Evolutionary conservation across 805 yeast genomes (phyloP), one percentile per base, ranked within the genome.

Genomic region (Kuraishia hungarica): DNA sequence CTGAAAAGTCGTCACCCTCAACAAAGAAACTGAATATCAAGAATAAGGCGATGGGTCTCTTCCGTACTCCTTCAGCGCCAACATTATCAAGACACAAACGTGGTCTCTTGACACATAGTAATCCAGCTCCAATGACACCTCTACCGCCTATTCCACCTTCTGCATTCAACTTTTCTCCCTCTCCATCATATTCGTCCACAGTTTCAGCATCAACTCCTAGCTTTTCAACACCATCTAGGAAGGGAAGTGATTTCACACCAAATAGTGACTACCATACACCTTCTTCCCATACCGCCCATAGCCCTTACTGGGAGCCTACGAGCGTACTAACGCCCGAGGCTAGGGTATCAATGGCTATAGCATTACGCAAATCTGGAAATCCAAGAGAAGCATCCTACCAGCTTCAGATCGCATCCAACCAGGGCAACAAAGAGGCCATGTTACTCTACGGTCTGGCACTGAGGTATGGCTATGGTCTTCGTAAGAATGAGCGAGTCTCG

Each of bases 311-410:
- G 24, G 24, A 23, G n/a, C 56, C 56, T 28, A 52, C 53, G 3
- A 60, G 62, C 50, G 54, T 56, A 1, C 47, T 62, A 35, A 59
- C 67, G 1, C 67, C 70, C 4, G 64, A 64, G 46, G 60, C 72
- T 8, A 61, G 80, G 51, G 75, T 76, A 1, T 64, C 69, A 15
- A 60, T 72, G 58, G 86, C 86, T 0, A 68, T 74, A 8, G 74
- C 75, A 19, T 69, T 82, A 51, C 74, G 87, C 54, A 77, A 77
- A 47, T 67, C 77, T 35, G 89, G 89, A 1, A 79, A 84, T 53
- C 77, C 81, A 43, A 76, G 83, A 51, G 93, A 85, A 61, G 85
- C 90, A 2, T 78, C 91, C 1, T 81, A 83, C 61, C 88, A 84
- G 60, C 70, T 88, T 54, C 83, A 81, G 59, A 73, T 78, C 29